Evolutionary conservation across 1,284 basidiomycete species (phyloP).

Genomic region (Moniliella sp.): DNA sequence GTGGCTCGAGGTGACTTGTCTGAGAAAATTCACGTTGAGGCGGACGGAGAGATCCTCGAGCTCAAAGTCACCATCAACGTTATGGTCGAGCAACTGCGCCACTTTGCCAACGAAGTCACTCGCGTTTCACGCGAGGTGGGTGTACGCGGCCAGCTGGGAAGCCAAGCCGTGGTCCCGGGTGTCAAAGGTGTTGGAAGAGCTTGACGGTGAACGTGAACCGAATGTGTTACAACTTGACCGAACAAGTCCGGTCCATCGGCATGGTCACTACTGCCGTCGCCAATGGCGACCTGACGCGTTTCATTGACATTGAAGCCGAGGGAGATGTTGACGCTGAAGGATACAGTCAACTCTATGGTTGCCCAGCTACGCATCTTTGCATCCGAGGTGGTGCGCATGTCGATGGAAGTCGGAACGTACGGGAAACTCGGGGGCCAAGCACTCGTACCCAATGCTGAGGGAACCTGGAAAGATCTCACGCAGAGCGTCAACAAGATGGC

Average conservation of each 20-base stretch:
- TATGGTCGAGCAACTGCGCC: slow-evolving; percentile 74
- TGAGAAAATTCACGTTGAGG: slow-evolving; percentile 88
- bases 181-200: slow-evolving; percentile 35
- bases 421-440: slow-evolving; percentile 30
- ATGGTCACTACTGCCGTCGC: slow-evolving; percentile 80
- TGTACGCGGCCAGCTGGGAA: slow-evolving; percentile 25
- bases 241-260: slow-evolving; percentile 76
- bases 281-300: slow-evolving; percentile 38
- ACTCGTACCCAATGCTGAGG: slow-evolving; percentile 36
- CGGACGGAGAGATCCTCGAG: slow-evolving; percentile 88
- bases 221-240: slow-evolving; percentile 59
- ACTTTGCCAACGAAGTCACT: slow-evolving; percentile 79
- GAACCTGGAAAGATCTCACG: slow-evolving; percentile 37
- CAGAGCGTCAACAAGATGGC: slow-evolving; percentile 38
- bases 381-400: slow-evolving; percentile 43
- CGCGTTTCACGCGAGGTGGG: slow-evolving; percentile 49
- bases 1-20: slow-evolving; percentile 84
- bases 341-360: slow-evolving; percentile 78
- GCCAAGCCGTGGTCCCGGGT: slow-evolving; percentile 32
- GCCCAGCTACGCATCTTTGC: slow-evolving; percentile 54
- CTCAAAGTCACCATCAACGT: slow-evolving; percentile 96
- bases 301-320: slow-evolving; percentile 51
- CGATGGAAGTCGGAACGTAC: slow-evolving; percentile 32
- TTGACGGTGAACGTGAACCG: slow-evolving; percentile 19
- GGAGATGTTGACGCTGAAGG: slow-evolving; percentile 62